Base-by-base conservation (phyloP, 495 filamentous ascomycete genomes). In the Penicillium goetzii region DNA sequence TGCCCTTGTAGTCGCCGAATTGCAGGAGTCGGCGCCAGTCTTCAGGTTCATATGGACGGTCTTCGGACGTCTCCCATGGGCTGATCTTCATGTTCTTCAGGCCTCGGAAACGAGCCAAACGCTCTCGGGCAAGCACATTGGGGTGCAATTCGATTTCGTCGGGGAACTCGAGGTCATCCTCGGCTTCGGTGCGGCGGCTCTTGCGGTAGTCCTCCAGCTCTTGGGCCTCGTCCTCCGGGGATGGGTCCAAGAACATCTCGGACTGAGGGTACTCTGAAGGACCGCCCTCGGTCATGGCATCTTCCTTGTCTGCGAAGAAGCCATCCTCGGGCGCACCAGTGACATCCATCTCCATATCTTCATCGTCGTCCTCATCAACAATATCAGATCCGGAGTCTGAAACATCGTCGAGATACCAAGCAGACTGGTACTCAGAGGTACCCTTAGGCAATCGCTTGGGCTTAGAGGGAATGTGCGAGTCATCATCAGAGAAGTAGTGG, bases 101-200 rank as follows among this genome's bases (percentile, higher is more conserved):
- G 19, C 95, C 95, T 70, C 95, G 79, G 77, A 96, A 99, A 55
- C 90, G 85, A 15, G 89, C 85, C 51, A 98, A 78, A 4, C 95
- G 84, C 76, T 99, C 95, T 45, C 92, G 80, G 3, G 93, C 95
- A 43, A 91, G 81, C 2, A 93, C 92, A 55, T 93, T 87, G 0
- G 96, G 95, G 66, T 89, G 91, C 45, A 99, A 82, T 74, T 99
- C 95, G 68, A 98, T 93, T 75, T 99, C 95, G 62, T 99, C 95
- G 5, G 95, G 95, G 78, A 98, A 99, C 67, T 97, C 94, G 19
- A 89, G 84, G 71, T 99, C 93, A 25, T 98, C 93, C 57, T 91
- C 81, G 23, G 88, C 92, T 66, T 97, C 92, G 26, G 84, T 86
- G 32, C 85, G 83, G 60, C 93, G 91, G 56, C 85, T 88, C 32